Evolutionary conservation across 148 eudicot species (phyloP).

Genomic region (Vaccinium corymbosum): DNA sequence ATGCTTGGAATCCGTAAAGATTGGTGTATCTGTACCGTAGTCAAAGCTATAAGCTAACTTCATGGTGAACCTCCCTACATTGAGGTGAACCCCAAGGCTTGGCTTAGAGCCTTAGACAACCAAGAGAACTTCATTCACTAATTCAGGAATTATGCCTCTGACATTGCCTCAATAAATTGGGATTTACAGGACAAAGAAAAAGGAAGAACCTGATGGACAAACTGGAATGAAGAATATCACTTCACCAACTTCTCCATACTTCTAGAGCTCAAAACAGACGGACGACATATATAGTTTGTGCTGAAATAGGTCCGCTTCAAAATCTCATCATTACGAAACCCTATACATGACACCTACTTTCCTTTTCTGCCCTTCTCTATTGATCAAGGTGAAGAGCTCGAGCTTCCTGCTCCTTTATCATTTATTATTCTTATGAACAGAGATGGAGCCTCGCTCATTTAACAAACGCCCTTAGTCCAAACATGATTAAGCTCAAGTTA

Average conservation of each 20-base stretch:
- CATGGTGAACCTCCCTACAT: not conserved
- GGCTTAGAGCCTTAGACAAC: not conserved
- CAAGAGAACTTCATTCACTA: not conserved
- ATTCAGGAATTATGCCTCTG: not conserved
- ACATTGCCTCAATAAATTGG: not conserved
- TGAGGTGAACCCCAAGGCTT: conserved; percentile 1
- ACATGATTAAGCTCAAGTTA: not conserved
- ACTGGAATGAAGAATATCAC: not conserved
- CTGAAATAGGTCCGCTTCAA: not conserved
- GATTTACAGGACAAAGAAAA: not conserved
- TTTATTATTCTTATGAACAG: not conserved
- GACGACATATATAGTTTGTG: not conserved
- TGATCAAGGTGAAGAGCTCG: not conserved
- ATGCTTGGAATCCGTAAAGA: not conserved
- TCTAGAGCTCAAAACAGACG: not conserved
- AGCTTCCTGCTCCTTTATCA: not conserved
- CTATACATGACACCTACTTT: not conserved
- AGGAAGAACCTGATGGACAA: not conserved
- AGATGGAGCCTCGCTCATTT: not conserved
- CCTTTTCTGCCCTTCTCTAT: not conserved
- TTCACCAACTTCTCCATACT: not conserved
- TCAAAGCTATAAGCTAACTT: not conserved
- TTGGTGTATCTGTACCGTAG: not conserved
- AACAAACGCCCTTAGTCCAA: not conserved
- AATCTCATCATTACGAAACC: not conserved